Evolutionary conservation across 805 yeast species (phyloP).

Genomic region (Kazachstania bromeliacearum): DNA sequence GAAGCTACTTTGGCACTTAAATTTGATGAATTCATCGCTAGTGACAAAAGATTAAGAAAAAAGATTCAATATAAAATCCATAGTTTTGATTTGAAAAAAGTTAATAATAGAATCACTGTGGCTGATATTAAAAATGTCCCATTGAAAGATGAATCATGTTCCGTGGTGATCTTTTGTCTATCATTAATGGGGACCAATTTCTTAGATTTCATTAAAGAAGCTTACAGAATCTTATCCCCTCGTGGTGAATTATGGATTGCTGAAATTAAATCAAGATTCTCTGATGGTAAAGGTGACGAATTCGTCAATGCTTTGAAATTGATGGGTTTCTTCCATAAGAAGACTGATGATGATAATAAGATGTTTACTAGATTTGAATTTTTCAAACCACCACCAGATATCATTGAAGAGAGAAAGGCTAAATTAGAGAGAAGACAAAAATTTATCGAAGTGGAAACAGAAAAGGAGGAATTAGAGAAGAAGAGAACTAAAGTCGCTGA

Average conservation of each 20-base stretch:
- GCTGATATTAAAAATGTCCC: conserved; percentile 94
- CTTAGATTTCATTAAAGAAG: conserved; percentile 84
- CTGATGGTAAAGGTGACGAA: conserved; percentile 66
- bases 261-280: conserved; percentile 87
- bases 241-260: conserved; percentile 96
- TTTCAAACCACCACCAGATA: conserved; percentile 71
- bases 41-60: conserved; percentile 23
- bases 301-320: conserved; percentile 71
- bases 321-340: conserved; percentile 78
- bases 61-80: conserved; percentile 56
- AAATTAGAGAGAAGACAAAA: conserved; percentile 53
- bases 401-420: conserved; percentile 51
- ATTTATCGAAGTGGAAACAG: conserved; percentile 62
- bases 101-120: conserved; percentile 87
- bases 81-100: conserved; percentile 84
- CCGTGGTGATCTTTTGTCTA: conserved; percentile 85
- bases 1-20: conserved; percentile 82
- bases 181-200: conserved; percentile 97
- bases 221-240: conserved; percentile 76
- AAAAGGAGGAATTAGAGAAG: conserved; percentile 47
- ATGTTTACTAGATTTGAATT: conserved; percentile 95
- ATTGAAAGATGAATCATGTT: conserved; percentile 63
- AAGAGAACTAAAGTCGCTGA: conserved; percentile 53
- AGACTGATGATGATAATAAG: conserved; percentile 77
- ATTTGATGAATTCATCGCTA: conserved; percentile 41